A percentile compares a stretch with the other conserved stretches of the same genome.
phyloP scores from a whole-genome alignment of 2,329 filamentous ascomycete genomes.

The Colletotrichum sp. region DNA sequence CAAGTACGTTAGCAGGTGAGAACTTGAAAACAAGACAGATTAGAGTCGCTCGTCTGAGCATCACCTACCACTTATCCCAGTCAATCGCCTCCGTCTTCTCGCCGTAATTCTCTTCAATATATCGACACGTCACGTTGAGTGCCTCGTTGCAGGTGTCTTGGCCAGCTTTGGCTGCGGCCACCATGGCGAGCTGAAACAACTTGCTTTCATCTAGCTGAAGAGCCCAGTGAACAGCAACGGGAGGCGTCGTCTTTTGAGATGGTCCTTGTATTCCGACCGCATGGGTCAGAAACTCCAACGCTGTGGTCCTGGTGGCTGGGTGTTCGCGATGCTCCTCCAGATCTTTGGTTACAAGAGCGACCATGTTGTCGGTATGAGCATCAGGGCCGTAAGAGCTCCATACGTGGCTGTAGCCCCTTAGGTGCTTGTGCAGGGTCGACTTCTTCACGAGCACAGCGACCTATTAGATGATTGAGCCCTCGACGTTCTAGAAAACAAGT shows the following conservation, averaged over 20 bases:
- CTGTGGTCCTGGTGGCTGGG: not conserved
- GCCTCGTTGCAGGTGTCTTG: not conserved
- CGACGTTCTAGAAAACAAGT: not conserved
- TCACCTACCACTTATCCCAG: not conserved
- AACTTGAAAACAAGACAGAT: not conserved
- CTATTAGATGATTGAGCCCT: not conserved
- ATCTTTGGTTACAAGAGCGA: not conserved
- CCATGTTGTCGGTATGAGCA: not conserved
- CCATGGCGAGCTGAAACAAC: not conserved
- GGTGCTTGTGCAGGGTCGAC: not conserved
- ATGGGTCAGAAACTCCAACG: not conserved
- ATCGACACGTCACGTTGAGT: not conserved
- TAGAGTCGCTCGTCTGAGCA: not conserved
- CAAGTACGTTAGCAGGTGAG: no score
- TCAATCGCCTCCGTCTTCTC: not conserved
- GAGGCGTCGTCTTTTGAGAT: not conserved
- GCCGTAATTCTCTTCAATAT: not conserved
- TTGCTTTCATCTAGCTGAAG: not conserved
- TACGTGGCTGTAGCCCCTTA: not conserved
- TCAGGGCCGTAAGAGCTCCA: not conserved
- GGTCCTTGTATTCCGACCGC: not conserved
- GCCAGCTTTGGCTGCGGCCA: not conserved
- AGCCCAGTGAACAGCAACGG: not conserved
- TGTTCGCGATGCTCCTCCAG: not conserved
- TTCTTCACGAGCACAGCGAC: not conserved